Evolutionary conservation across 2,329 filamentous ascomycete species (phyloP).

Genomic region (Alternaria brassicae): DNA sequence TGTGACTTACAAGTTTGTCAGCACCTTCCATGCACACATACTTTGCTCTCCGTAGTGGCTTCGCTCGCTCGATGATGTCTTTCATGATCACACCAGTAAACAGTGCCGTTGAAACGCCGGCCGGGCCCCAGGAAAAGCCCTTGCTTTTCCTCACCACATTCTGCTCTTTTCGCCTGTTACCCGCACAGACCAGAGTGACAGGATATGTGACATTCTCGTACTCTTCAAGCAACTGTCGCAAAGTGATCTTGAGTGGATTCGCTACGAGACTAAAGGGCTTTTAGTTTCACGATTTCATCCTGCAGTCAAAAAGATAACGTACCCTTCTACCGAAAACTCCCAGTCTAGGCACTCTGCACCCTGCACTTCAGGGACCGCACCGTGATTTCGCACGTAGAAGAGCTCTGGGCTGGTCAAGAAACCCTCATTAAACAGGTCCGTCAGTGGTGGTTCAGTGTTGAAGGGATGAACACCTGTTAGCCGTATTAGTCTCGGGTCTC

Average conservation of each 20-base stretch:
- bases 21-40: constrained; percentile 93
- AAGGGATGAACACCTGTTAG: constrained; percentile 90
- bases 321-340: constrained; percentile 83
- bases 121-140: constrained; percentile 92
- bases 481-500: constrained; percentile 82
- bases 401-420: constrained; percentile 88
- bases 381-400: constrained; percentile 93
- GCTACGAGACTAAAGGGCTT: constrained; percentile 68
- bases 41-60: constrained; percentile 71
- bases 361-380: constrained; percentile 76
- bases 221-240: constrained; percentile 74
- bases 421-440: constrained; percentile 77
- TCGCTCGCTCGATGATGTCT: constrained; percentile 73
- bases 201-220: constrained; percentile 86
- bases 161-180: constrained; percentile 91
- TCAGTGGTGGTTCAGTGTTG: constrained; percentile 86
- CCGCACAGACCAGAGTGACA: constrained; percentile 88
- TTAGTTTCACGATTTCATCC: constrained; percentile 7
- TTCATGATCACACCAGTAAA: constrained; percentile 83
- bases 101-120: constrained; percentile 83
- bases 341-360: constrained; percentile 78
- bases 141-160: constrained; percentile 90
- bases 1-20: constrained; percentile 68
- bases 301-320: not conserved
- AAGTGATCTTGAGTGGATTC: constrained; percentile 72